Conservation (phyloP, 2,329 filamentous ascomycete species). For the Penicillium hesseltinei region DNA sequence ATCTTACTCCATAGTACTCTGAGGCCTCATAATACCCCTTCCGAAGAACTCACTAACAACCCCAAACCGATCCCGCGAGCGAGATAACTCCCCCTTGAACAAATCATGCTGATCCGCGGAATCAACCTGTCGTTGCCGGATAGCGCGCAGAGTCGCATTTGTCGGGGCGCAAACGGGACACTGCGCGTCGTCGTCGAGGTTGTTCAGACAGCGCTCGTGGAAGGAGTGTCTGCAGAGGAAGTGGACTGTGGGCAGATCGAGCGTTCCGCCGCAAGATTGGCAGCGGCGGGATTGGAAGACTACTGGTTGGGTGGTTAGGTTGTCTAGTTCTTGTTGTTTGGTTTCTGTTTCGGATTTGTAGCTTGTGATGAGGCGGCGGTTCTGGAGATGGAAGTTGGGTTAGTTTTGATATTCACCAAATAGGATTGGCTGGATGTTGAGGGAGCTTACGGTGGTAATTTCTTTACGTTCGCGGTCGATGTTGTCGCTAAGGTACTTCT, state of each 20-base stretch:
- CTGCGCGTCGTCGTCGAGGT: conserved; percentile 64
- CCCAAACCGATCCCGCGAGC: conserved; percentile 80
- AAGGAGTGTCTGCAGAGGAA: conserved; percentile 97
- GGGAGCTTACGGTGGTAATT: conserved; percentile 59
- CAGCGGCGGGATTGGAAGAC: conserved; percentile 91
- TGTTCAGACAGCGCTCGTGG: conserved; percentile 83
- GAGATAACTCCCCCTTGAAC: conserved; percentile 75
- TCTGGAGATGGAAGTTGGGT: conserved; percentile 47
- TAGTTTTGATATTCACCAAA: conserved; percentile 11
- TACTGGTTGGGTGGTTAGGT: conserved; percentile 74
- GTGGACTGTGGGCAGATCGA: conserved; percentile 89
- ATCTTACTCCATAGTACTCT: conserved; percentile 34
- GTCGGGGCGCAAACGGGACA: conserved; percentile 82
- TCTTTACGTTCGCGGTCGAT: conserved; percentile 86
- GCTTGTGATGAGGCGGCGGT: conserved; percentile 75
- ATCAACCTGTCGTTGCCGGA: conserved; percentile 81
- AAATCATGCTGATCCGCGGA: conserved; percentile 83
- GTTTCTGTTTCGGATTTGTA: conserved; percentile 80
- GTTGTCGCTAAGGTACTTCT: conserved; percentile 83
- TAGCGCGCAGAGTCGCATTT: conserved; percentile 85
- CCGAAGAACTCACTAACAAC: conserved; percentile 95
- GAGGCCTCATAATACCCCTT: conserved; percentile 74
- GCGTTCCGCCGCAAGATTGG: conserved; percentile 70
- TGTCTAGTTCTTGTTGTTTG: conserved; percentile 74
- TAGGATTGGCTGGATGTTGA: not conserved